Conservation (phyloP, 768 basidiomycete species). For the Neoboletus brunneissimus region DNA sequence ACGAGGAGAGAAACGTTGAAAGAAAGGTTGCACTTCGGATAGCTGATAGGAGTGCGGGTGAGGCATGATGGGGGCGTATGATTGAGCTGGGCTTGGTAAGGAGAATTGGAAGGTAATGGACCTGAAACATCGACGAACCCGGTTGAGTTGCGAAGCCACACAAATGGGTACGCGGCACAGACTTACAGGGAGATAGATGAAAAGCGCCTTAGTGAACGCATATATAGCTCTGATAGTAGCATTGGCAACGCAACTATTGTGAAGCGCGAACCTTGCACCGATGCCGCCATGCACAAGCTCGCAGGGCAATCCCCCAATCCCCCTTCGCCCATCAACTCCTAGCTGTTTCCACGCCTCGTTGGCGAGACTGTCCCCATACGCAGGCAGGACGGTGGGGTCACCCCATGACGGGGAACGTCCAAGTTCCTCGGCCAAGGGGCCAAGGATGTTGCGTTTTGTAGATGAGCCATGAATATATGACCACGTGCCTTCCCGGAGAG, state of each 20-base stretch:
- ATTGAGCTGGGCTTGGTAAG: slow-evolving; percentile 56
- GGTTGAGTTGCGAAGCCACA: background rate
- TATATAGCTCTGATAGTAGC: slow-evolving; percentile 47
- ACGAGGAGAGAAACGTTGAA: slow-evolving; percentile 65
- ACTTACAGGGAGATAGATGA: slow-evolving; percentile 70
- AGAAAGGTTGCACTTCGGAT: slow-evolving; percentile 70
- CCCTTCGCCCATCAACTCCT: slow-evolving; percentile 48
- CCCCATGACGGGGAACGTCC: slow-evolving; percentile 64
- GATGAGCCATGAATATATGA: slow-evolving; percentile 51
- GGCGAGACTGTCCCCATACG: slow-evolving; percentile 56
- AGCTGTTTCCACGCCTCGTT: slow-evolving; percentile 53
- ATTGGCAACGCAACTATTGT: slow-evolving; percentile 60
- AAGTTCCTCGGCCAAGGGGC: slow-evolving; percentile 49
- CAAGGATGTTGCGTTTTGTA: slow-evolving; percentile 40
- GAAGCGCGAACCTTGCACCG: slow-evolving; percentile 44
- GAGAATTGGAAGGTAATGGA: slow-evolving; percentile 65
- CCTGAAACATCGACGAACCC: slow-evolving; percentile 39
- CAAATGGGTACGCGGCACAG: slow-evolving; percentile 4
- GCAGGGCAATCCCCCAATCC: slow-evolving; percentile 73
- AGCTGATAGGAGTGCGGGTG: slow-evolving; percentile 46
- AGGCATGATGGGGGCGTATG: slow-evolving; percentile 40
- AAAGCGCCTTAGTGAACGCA: slow-evolving; percentile 61
- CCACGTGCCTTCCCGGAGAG: slow-evolving; percentile 55
- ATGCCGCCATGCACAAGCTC: slow-evolving; percentile 67
- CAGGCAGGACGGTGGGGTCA: slow-evolving; percentile 56